Base-by-base conservation (phyloP, 257 asterid species). In the Petunia axillaris region DNA sequence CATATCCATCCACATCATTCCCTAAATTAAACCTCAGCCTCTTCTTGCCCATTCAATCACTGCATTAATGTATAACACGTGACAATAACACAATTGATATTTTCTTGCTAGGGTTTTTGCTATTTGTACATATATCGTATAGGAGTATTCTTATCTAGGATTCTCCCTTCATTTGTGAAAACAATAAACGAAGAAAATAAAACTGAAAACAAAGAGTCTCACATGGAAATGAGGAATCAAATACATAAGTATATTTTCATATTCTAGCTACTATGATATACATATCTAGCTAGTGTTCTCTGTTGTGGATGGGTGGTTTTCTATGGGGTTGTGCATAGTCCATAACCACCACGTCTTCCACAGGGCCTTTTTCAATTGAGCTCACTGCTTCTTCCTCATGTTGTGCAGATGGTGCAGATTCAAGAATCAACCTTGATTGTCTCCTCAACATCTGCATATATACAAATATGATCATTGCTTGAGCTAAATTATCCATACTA, bases 261-360 rank as follows among this genome's bases (percentile, higher is more conserved):
- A 15, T 52, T 75, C 65, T 25, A 64, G 35, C 40, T 63, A 15
- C 11, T 16, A 36, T 5, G 11, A 48, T 6, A 50, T 1, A 1
- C 2, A 37, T 13, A 16, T 37, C 2, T 13, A 71, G 39, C 84
- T 85, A 93, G 81, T 94, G 93, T 44, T 83, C 83, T 54, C 16
- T 83, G 89, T 93, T 93, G 82, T 93, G 97, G 79, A 93, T 92
- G 46, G 98, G 98, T 64, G 97, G 94, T 81, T 90, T 93, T 66
- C 98, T 93, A 79, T 89, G 98, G 75, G 98, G 96, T 78, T 87
- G 94, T 16, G 97, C 96, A 10, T 93, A 93, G 68, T 93, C 98
- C 94, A 91, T 90, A 41, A 87, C 92, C 1, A 57, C 92, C 3
- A 82, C 75, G 10, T 91, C 94, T 63, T 89, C 93, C 39, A 78